Percentiles rank a stretch among this genome's conserved stretches.
These are phyloP conservation scores for Aphanocladium album DNA, from an alignment of 2,329 filamentous ascomycete species.

Conservation along the genomic window DNA sequence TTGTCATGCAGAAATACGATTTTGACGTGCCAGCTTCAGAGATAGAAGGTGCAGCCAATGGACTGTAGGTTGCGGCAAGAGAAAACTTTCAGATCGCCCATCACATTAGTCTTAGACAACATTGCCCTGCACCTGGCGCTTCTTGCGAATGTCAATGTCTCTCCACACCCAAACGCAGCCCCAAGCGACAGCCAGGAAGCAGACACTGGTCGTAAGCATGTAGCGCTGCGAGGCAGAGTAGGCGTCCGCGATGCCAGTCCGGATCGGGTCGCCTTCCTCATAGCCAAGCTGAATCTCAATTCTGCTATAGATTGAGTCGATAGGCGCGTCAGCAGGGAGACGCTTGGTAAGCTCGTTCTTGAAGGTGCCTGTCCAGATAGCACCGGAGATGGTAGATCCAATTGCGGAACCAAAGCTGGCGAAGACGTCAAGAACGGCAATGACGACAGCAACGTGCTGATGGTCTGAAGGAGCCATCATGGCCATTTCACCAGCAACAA, in stretches of 20 bases:
- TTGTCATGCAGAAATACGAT: no score
- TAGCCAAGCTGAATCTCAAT: constrained; percentile 52
- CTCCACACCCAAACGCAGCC: constrained; percentile 39
- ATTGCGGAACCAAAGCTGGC: constrained; percentile 56
- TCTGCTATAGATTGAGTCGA: constrained; percentile 40
- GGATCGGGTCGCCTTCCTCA: constrained; percentile 40
- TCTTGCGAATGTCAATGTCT: constrained; percentile 45
- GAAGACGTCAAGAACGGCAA: constrained; percentile 58
- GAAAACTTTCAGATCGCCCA: no score
- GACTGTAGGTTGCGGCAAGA: no score
- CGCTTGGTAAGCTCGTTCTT: constrained; percentile 43
- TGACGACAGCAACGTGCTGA: constrained; percentile 54
- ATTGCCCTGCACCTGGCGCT: constrained; percentile 36
- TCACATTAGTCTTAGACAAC: constrained; percentile 25
- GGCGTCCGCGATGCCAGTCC: constrained; percentile 53
- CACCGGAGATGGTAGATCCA: constrained; percentile 54
- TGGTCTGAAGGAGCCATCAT: constrained; percentile 57
- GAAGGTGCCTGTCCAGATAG: constrained; percentile 60
- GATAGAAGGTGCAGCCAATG: no score
- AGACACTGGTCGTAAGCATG: constrained; percentile 47
- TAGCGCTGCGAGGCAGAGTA: constrained; percentile 51
- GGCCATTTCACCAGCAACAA: constrained; percentile 56
- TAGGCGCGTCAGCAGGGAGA: constrained; percentile 39
- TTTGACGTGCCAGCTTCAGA: no score
- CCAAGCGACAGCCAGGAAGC: constrained; percentile 35